These are phyloP conservation scores for Manihot esculenta DNA, from an alignment of 441 rosid species.

Conservation along the genomic window DNA sequence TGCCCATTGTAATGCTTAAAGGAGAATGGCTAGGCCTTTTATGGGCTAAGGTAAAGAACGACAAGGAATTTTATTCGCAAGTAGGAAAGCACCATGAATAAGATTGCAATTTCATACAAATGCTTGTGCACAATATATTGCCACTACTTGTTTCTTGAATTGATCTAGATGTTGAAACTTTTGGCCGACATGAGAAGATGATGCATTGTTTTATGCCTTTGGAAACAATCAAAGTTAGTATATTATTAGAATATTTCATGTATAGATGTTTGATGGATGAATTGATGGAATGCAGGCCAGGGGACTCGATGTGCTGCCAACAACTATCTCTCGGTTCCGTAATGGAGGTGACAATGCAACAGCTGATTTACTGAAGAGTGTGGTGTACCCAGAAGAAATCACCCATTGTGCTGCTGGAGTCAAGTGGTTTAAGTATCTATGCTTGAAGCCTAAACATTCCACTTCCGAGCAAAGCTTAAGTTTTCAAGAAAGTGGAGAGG, in stretches of 20 bases:
- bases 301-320: slow-evolving; percentile 87
- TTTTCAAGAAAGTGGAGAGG: slow-evolving; percentile 20
- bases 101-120: background rate
- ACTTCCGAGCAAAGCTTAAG: slow-evolving; percentile 9
- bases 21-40: background rate
- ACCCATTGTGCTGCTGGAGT: slow-evolving; percentile 79
- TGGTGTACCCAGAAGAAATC: slow-evolving; percentile 79
- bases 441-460: slow-evolving; percentile 33
- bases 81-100: background rate
- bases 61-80: background rate
- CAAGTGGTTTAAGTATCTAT: slow-evolving; percentile 61
- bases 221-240: slow-evolving; percentile 3
- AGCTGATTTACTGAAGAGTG: slow-evolving; percentile 66
- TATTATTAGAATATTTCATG: background rate
- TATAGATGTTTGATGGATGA: slow-evolving; percentile 9
- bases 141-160: background rate
- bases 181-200: background rate
- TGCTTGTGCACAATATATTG: background rate
- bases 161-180: background rate
- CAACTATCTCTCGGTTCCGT: slow-evolving; percentile 72
- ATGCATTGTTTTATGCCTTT: background rate
- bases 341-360: slow-evolving; percentile 80
- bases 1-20: background rate
- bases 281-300: slow-evolving; percentile 54
- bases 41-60: background rate